Conservation (phyloP, 345 rosid genomes). For the Cardamine chenopodiifolia region DNA sequence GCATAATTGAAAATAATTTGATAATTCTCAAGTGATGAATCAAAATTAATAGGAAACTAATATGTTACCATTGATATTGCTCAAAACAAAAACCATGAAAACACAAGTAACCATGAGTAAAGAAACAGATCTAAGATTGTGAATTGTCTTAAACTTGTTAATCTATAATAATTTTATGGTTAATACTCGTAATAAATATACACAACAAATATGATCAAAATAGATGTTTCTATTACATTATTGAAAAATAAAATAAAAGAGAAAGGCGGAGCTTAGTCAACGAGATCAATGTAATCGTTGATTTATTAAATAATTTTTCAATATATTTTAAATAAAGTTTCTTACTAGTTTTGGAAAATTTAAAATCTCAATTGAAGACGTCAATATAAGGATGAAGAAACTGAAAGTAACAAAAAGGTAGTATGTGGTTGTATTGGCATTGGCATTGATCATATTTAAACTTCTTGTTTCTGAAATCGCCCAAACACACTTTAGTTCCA, state of each 20-base stretch:
- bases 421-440: too few relatives aligned
- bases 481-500: too few relatives aligned
- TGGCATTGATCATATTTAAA: too few relatives aligned
- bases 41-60: neutral
- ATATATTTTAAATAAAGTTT: neutral
- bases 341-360: neutral
- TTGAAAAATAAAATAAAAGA: neutral
- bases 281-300: neutral
- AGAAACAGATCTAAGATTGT: neutral
- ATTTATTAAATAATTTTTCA: neutral
- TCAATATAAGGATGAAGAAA: neutral
- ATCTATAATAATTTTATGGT: too few relatives aligned
- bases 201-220: too few relatives aligned
- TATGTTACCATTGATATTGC: neutral
- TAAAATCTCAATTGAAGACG: neutral
- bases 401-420: neutral
- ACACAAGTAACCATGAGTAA: too few relatives aligned
- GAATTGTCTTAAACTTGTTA: too few relatives aligned
- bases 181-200: too few relatives aligned
- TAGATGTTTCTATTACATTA: neutral
- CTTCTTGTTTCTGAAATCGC: too few relatives aligned
- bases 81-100: neutral
- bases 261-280: neutral
- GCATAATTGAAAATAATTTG: too few relatives aligned
- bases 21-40: neutral